Base-by-base conservation (phyloP, 352 stramenopile genomes). In the Aphanomyces invadans region DNA sequence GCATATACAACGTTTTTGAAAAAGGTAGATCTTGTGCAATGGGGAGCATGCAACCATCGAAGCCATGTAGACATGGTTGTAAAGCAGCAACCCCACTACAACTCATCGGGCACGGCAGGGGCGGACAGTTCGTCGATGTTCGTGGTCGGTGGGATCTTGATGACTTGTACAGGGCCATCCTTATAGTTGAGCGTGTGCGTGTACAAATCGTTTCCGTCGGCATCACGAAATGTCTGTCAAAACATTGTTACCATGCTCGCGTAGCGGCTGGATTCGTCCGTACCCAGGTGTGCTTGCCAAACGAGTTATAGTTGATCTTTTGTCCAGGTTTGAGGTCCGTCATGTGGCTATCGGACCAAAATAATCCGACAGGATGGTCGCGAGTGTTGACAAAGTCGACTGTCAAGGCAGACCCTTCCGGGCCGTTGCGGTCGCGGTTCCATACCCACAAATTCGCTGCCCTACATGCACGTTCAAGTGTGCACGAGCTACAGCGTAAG, bases 381-480 rank as follows among this genome's bases (percentile, higher is more conserved):
- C 76, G 82, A 23, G 79, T 76, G 75, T 93, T 93, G 66, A 79
- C 71, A 69, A 93, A 91, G 23, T 71, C 79, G 39, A 89, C 76
- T 11, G 46, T 80, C 71, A 85, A 80, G 51, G 83, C 68, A 28
- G 48, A 74, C 9, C 70, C 68, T 29, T 48, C 48, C 7, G 68
- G 74, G 21, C 38, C 53, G 45, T 75, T 29, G 12, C 60, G 60
- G 11, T 51, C 25, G 21, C 69, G 70, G 72, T 91, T 93, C 86
- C 86, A 95, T 45, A 96, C 73, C 86, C 86, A 96, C 44, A 95
- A 84, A 64, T 95, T 94, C 19, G 87, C 86, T 33, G 80, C 86
- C 60, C 60, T 67, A 67, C 0, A 46, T 32, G 5, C 7, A 36
- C 23, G 49, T 57, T 54, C 81, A 95, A 70, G 95, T 95, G n/a